A percentile compares a stretch with the other conserved stretches of the same genome.
Conservation (phyloP, 164 flowering plant species). For the Dillenia turbinata region DNA sequence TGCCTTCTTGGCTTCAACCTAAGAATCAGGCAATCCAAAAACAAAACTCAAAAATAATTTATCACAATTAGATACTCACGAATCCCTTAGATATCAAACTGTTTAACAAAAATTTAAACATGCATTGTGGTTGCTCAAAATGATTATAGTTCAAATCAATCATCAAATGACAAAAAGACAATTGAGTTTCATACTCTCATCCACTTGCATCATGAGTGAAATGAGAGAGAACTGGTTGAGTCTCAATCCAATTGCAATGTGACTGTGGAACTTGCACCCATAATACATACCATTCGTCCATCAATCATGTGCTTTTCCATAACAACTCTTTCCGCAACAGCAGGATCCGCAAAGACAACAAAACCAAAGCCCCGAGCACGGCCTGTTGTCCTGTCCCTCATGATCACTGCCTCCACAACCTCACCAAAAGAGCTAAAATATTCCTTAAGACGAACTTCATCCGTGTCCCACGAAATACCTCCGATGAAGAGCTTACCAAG, state of each 20-base stretch:
- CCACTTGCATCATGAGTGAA: background rate
- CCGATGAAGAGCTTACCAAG: slow-evolving; percentile 91
- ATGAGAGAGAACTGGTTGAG: background rate
- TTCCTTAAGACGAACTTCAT: slow-evolving; percentile 75
- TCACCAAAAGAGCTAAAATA: slow-evolving; percentile 75
- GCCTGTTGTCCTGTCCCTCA: slow-evolving; percentile 84
- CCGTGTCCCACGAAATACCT: slow-evolving; percentile 91
- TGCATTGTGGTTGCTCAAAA: background rate
- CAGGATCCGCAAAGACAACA: slow-evolving; percentile 78
- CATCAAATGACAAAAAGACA: too few species aligned
- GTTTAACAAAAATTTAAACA: background rate
- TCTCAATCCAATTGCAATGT: too few species aligned
- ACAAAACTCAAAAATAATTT: background rate
- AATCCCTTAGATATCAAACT: background rate
- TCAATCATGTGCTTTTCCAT: slow-evolving; percentile 78
- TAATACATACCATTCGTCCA: slow-evolving; percentile 72
- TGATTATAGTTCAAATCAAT: background rate
- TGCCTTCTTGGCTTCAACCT: slow-evolving; percentile 92
- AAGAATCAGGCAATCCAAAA: slow-evolving; percentile 10
- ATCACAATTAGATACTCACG: background rate
- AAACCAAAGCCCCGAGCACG: slow-evolving; percentile 96
- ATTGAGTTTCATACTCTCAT: background rate
- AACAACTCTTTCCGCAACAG: slow-evolving; percentile 78
- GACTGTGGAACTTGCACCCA: background rate
- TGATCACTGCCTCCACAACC: slow-evolving; percentile 84